Percentiles rank a stretch among this genome's conserved stretches.
These are phyloP conservation scores for Mortierella polycephala DNA, from an alignment of 371 early-diverging fungal genomes.

Conservation along the genomic window DNA sequence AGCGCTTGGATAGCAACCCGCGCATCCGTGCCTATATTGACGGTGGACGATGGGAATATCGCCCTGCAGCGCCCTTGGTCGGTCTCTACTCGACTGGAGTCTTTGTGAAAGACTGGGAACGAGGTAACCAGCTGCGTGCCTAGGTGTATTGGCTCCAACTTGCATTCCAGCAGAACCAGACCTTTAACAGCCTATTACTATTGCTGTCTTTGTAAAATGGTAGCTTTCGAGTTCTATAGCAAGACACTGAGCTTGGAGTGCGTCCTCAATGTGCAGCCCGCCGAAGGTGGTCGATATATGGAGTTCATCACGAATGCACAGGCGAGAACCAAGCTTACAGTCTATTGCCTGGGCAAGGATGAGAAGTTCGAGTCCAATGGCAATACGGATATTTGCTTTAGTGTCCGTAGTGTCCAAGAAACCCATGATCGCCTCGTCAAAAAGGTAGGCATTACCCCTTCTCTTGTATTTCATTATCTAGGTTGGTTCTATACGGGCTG, in stretches of 20 bases:
- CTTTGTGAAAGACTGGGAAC: constrained; percentile 25
- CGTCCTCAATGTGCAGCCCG: constrained; percentile 22
- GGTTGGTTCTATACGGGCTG: background rate
- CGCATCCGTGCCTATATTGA: constrained; percentile 43
- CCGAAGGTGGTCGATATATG: constrained; percentile 23
- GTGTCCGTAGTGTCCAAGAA: constrained; percentile 29
- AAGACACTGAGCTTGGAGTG: constrained; percentile 28
- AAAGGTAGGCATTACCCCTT: constrained; percentile 20
- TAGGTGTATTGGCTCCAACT: background rate
- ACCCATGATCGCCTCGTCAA: constrained; percentile 32
- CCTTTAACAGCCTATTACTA: background rate
- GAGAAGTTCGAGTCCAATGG: background rate
- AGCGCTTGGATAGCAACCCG: constrained; percentile 32
- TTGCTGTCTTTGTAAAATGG: background rate
- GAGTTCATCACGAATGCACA: constrained; percentile 21
- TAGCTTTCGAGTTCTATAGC: constrained; percentile 41
- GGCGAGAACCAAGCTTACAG: constrained; percentile 34
- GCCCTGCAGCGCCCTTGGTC: constrained; percentile 21
- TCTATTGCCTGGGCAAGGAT: constrained; percentile 18
- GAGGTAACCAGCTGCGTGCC: constrained; percentile 4
- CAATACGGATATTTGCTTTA: constrained; percentile 12
- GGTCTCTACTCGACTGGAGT: constrained; percentile 36
- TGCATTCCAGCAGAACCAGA: background rate
- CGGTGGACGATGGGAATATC: constrained; percentile 48
- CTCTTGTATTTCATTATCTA: background rate